A percentile compares a stretch with the other conserved stretches of the same genome.
These are phyloP conservation scores for Thielaviopsis musarum DNA, from an alignment of 2,329 filamentous ascomycete genomes.

Conservation along the genomic window DNA sequence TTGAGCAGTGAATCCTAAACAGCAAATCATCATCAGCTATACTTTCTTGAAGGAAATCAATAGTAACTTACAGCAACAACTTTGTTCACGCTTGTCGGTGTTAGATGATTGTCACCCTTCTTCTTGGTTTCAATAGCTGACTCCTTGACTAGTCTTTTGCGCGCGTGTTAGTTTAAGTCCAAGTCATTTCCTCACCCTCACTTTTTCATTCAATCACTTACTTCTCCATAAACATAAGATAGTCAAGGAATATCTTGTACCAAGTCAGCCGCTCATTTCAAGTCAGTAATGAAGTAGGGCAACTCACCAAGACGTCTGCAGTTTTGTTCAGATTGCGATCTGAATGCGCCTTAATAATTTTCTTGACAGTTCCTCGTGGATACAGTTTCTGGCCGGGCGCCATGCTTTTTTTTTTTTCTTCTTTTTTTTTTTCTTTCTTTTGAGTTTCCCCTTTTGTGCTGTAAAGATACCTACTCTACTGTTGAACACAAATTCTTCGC, in stretches of 20 bases:
- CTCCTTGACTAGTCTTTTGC: constrained; percentile 46
- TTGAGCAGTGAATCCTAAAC: constrained; percentile 45
- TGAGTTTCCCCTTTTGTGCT: no score
- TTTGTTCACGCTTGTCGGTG: constrained; percentile 58
- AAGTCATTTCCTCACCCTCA: no score
- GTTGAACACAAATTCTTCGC: no score
- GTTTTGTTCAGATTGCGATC: constrained; percentile 69
- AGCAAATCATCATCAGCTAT: background rate
- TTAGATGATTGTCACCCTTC: constrained; percentile 54
- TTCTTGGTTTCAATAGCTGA: constrained; percentile 61
- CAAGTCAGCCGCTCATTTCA: background rate
- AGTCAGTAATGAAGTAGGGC: background rate
- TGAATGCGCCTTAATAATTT: constrained; percentile 79
- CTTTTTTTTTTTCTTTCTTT: no score
- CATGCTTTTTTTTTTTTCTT: constrained; percentile 23
- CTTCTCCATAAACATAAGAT: constrained; percentile 64
- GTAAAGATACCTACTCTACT: no score
- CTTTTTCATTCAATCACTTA: constrained; percentile 15
- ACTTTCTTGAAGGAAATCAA: background rate
- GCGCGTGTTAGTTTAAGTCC: no score
- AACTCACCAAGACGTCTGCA: constrained; percentile 57
- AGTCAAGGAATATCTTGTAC: constrained; percentile 63
- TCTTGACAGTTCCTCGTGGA: constrained; percentile 69
- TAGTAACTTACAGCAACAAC: constrained; percentile 48
- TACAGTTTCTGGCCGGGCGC: constrained; percentile 58